A percentile compares a stretch with the other conserved stretches of the same genome.
Conservation (phyloP, 768 basidiomycete species). For the Erythrobasidium yunnanense region DNA sequence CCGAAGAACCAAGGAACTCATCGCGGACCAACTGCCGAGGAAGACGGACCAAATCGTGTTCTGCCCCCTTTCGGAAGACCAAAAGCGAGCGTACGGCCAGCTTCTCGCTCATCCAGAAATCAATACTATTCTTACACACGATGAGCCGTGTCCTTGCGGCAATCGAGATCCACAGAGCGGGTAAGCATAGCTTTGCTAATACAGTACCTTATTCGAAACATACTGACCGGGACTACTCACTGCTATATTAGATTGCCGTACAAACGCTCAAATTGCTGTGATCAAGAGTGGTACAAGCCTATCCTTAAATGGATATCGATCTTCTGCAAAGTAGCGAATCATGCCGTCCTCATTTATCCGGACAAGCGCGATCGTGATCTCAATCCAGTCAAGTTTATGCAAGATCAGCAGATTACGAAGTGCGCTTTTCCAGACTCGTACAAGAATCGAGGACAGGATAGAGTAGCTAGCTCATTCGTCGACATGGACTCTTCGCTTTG, state of each 20-base stretch:
- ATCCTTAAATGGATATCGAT: slow-evolving; percentile 68
- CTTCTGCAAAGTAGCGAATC: slow-evolving; percentile 80
- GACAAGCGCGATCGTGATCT: slow-evolving; percentile 51
- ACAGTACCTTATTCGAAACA: not conserved
- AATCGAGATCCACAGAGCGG: slow-evolving; percentile 5
- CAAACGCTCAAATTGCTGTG: slow-evolving; percentile 55
- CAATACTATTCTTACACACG: slow-evolving; percentile 59
- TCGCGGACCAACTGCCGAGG: slow-evolving; percentile 64
- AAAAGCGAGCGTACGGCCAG: slow-evolving; percentile 56
- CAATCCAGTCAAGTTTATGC: slow-evolving; percentile 53
- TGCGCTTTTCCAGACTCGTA: slow-evolving; percentile 53
- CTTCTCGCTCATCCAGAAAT: slow-evolving; percentile 57
- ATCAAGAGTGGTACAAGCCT: slow-evolving; percentile 40
- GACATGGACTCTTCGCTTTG: slow-evolving; percentile 59
- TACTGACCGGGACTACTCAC: too few species aligned
- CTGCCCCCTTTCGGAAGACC: slow-evolving; percentile 67
- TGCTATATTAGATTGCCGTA: slow-evolving; percentile 41
- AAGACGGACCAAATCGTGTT: slow-evolving; percentile 89
- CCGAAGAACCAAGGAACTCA: slow-evolving; percentile 64
- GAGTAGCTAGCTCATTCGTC: slow-evolving; percentile 52
- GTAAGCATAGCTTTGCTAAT: slow-evolving; percentile 18
- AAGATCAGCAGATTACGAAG: slow-evolving; percentile 56
- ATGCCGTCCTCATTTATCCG: slow-evolving; percentile 78
- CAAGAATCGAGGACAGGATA: slow-evolving; percentile 38
- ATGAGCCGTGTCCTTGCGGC: slow-evolving; percentile 61